Evolutionary conservation across 176 grass and related monocot genomes (phyloP), one percentile per base, ranked within the genome.

Genomic region (Chrysopogon serrulatus): DNA sequence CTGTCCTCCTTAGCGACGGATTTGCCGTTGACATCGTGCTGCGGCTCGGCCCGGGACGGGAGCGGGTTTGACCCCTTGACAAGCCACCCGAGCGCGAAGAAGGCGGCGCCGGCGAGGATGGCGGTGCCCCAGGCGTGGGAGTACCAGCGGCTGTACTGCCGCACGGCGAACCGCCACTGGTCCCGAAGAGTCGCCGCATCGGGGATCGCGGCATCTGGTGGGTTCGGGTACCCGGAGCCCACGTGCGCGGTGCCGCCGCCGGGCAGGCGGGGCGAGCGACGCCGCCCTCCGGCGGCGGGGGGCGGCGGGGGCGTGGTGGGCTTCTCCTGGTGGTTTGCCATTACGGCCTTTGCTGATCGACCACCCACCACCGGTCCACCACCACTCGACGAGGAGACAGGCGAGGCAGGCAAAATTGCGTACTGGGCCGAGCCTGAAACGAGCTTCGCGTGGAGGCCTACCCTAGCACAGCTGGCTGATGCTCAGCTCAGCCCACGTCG

Each of bases 61-160:
- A 98, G 83, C 19, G 92, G 95, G 51, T 98, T 92, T 35, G 95
- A 94, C 1, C 95, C 95, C 90, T 92, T 98, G 36, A 98, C 74
- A 26, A 91, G 51, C 92, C 95, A 89, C 12, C 92, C 92, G 11
- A 95, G 64, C 33, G 80, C 88, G 83, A 94, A 98, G 86, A 95
- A 89, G 70, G 83, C 86, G 28, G 45, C 84, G 24, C 90, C 95
- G 34, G 92, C 95, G 24, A 98, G 95, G 85, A 95, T 93, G 71
- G 95, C 90, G 7, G 86, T 90, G n/a, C 95, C 95, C 95, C 95
- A 98, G 19, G 95, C 92, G 73, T 90, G 95, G 8, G 95, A 98
- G 90, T 98, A 98, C 95, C 92, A 95, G 63, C 88, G 74, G 84
- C 95, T 95, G 86, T 98, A 98, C 83, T 92, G 92, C 57, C 95